phyloP scores from a whole-genome alignment of 768 basidiomycete species.

The Boletus tylopilopsis region DNA sequence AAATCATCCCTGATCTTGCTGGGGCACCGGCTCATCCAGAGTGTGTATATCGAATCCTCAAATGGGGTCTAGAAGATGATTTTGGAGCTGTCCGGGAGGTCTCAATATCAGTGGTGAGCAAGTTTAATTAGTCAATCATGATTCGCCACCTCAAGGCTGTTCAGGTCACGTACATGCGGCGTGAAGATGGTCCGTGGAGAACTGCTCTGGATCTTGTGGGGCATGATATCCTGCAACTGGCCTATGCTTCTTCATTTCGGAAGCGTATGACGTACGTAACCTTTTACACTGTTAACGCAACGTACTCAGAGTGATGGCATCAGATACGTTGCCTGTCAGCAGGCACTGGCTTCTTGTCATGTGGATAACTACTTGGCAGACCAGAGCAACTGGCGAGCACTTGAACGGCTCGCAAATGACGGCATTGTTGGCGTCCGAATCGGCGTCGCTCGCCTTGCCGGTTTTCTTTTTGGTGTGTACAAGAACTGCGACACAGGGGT shows the following conservation, averaged over 20 bases:
- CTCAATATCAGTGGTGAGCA: slow-evolving; percentile 60
- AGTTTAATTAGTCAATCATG: slow-evolving; percentile 6
- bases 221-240: slow-evolving; percentile 41
- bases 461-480: slow-evolving; percentile 51
- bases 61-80: slow-evolving; percentile 63
- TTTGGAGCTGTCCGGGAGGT: slow-evolving; percentile 86
- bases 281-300: slow-evolving; percentile 3
- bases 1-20: slow-evolving; percentile 49
- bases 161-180: slow-evolving; percentile 49
- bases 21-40: slow-evolving; percentile 41
- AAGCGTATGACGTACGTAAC: slow-evolving; percentile 67
- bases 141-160: slow-evolving; percentile 15
- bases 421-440: slow-evolving; percentile 81
- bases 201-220: slow-evolving; percentile 37
- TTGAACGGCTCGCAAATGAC: slow-evolving; percentile 60
- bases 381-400: slow-evolving; percentile 44
- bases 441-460: slow-evolving; percentile 72
- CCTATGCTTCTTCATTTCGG: slow-evolving; percentile 47
- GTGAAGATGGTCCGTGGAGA: slow-evolving; percentile 34
- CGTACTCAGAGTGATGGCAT: slow-evolving; percentile 15
- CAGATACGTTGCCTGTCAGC: slow-evolving; percentile 74
- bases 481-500: not conserved
- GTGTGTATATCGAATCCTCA: slow-evolving; percentile 52
- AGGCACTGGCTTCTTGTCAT: slow-evolving; percentile 46
- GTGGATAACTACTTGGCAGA: slow-evolving; percentile 38